Conservation (phyloP, 2,329 filamentous ascomycete species). For the Diaporthe ilicicola region DNA sequence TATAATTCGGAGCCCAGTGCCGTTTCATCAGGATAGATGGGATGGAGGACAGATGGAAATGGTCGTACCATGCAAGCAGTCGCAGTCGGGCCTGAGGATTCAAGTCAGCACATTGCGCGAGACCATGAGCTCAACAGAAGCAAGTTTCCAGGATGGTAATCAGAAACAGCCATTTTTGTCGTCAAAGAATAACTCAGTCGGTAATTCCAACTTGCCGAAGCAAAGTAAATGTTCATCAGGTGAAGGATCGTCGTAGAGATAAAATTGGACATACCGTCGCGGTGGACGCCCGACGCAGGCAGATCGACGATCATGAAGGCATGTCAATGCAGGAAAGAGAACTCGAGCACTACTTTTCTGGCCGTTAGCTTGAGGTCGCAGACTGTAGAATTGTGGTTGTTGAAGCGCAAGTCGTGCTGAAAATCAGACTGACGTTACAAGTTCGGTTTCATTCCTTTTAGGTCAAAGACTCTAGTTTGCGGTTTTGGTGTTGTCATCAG, state of each 20-base stretch:
- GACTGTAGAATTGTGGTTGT: slow-evolving; percentile 23
- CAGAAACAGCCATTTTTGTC: slow-evolving; percentile 91
- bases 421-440: slow-evolving; percentile 94
- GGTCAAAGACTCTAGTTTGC: slow-evolving; percentile 99
- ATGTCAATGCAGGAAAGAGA: neutral
- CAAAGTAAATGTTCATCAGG: slow-evolving; percentile 76
- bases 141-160: slow-evolving; percentile 49
- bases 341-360: slow-evolving; percentile 28
- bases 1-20: slow-evolving; percentile 94
- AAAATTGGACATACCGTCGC: slow-evolving; percentile 36
- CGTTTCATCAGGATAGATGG: slow-evolving; percentile 78
- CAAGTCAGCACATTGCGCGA: slow-evolving; percentile 35
- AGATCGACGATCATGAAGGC: neutral
- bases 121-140: slow-evolving; percentile 37
- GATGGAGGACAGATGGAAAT: neutral
- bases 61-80: slow-evolving; percentile 33
- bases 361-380: slow-evolving; percentile 24
- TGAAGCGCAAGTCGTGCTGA: slow-evolving; percentile 34
- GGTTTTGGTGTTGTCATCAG: slow-evolving; percentile 86
- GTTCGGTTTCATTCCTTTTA: slow-evolving; percentile 80
- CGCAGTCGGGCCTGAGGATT: slow-evolving; percentile 23
- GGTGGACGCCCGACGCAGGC: slow-evolving; percentile 15
- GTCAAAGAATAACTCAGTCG: slow-evolving; percentile 82
- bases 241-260: slow-evolving; percentile 31
- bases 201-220: slow-evolving; percentile 92